Evolutionary conservation across 768 basidiomycete species (phyloP).

Genomic region (Lenzites betulinus): DNA sequence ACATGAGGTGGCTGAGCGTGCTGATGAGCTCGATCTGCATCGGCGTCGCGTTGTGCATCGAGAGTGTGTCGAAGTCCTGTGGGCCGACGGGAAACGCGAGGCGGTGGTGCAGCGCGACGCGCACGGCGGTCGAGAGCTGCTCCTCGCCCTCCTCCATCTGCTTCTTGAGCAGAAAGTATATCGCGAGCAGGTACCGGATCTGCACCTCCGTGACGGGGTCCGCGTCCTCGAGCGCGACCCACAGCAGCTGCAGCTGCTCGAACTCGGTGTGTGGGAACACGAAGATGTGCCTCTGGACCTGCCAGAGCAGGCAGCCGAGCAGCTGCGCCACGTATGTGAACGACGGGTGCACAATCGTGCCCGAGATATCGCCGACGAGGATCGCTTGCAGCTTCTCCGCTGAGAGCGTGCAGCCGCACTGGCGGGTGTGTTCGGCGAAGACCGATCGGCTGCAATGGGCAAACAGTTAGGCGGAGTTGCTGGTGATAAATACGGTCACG

Average conservation of each 20-base stretch:
- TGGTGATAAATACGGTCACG: background rate
- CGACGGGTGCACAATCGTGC: conserved; percentile 26
- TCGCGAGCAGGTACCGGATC: conserved; percentile 25
- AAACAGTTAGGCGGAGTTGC: background rate
- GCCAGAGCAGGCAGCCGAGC: conserved; percentile 28
- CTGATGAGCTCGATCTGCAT: conserved; percentile 25
- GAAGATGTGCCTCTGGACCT: conserved; percentile 18
- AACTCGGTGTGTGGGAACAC: conserved; percentile 8
- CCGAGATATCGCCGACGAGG: conserved; percentile 26
- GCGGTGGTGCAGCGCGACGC: conserved; percentile 15
- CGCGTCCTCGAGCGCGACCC: conserved; percentile 12
- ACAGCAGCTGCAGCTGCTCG: conserved; percentile 20
- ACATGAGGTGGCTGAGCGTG: conserved; percentile 26
- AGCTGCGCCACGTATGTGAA: conserved; percentile 28
- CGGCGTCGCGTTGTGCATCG: conserved; percentile 5
- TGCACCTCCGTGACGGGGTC: conserved; percentile 25
- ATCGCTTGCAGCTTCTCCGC: conserved; percentile 27
- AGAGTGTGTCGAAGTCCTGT: conserved; percentile 8
- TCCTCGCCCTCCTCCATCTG: conserved; percentile 23
- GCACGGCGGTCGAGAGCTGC: conserved; percentile 22
- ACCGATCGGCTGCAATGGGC: conserved; percentile 22
- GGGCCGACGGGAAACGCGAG: conserved; percentile 14
- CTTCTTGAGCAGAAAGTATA: conserved; percentile 24
- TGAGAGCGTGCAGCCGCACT: conserved; percentile 25
- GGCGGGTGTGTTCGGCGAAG: conserved; percentile 26